Base-by-base conservation (phyloP, 352 stramenopile genomes). In the Pythium sp. region DNA sequence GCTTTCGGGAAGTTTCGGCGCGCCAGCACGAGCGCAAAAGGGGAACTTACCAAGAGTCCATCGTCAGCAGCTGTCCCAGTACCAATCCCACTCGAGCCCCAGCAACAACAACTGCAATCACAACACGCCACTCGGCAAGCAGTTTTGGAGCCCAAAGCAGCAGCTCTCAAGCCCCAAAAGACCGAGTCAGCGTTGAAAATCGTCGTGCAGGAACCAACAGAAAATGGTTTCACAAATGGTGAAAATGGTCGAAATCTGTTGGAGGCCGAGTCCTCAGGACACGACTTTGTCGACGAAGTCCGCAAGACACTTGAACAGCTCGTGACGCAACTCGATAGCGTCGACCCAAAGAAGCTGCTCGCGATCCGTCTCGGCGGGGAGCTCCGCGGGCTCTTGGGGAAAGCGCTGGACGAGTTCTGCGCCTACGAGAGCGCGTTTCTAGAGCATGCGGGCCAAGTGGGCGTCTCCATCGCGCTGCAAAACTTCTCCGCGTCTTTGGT, bases 381-480 rank as follows among this genome's bases (percentile, higher is more conserved):
- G 68, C 72, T 94, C 1, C 84, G 84, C n/a, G 86, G 86, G 0
- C 71, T 94, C 8, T 64, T 94, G 9, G 86, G 86, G 56, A 94
- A 94, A 65, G 86, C 86, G 1, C 80, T 92, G 54, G 86, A 94
- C 66, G 86, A 94, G 65, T 88, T 93, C 38, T 61, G 64, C 32
- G 84, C 84, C 5, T 91, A 93, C 60, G 79, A 90, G 56, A 51
- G 46, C 6, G 72, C 81, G 55, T 94, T 94, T 61, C 36, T 75
- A 20, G 80, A 89, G 56, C 74, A 92, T 60, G 81, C 74, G 7
- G 56, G 20, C 3, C 77, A 79, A 8, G 74, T 87, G 9, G 86
- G 84, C 26, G 77, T 92, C 15, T 79, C 78, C 2, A 86, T 94
- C 55, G 82, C 86, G 47, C 71, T 94, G 28, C 84, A 92, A 41